Conservation (phyloP, 2,329 filamentous ascomycete genomes). For the Cercospora nicotianae region DNA sequence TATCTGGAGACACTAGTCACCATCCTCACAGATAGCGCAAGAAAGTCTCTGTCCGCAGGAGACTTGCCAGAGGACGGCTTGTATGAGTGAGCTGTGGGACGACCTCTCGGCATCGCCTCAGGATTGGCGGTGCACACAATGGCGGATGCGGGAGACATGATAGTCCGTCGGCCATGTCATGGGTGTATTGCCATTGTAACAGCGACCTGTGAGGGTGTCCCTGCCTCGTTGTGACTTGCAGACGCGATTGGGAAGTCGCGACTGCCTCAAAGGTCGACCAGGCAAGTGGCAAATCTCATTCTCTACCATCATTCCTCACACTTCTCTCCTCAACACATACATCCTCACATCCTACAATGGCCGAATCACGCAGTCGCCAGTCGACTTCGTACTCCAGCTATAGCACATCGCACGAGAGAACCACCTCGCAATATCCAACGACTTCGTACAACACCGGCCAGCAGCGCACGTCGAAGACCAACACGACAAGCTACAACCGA, state of each 20-base stretch:
- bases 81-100: background rate
- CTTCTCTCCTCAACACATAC: background rate
- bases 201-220: background rate
- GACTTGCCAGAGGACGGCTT: too few species aligned
- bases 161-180: background rate
- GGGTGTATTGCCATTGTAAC: background rate
- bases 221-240: background rate
- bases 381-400: slow-evolving; percentile 10
- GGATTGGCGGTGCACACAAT: background rate
- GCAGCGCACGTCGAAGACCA: background rate
- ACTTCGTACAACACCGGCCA: slow-evolving; percentile 1
- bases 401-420: background rate
- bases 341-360: background rate
- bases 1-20: slow-evolving; percentile 60
- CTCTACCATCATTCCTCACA: background rate
- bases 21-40: background rate
- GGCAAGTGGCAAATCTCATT: background rate
- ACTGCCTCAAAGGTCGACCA: background rate
- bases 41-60: background rate
- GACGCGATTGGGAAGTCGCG: background rate
- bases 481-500: slow-evolving; percentile 1
- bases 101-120: background rate
- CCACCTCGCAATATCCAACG: background rate
- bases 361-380: slow-evolving; percentile 5
- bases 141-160: background rate